Base-by-base conservation (phyloP, 1,139 yeast species). In the Meyerozyma elateridarum region DNA sequence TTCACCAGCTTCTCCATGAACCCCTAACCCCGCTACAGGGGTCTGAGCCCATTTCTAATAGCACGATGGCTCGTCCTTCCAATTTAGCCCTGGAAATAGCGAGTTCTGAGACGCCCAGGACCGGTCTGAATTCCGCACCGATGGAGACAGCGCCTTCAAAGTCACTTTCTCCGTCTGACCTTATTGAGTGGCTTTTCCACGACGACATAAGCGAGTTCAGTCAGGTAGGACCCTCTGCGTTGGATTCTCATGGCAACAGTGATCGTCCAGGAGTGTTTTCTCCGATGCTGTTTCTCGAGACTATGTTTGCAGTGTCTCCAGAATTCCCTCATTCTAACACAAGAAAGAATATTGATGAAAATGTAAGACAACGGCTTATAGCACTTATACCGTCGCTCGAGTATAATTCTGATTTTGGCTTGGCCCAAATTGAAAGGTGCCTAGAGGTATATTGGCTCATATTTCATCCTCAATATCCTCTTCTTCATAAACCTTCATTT, bases 401-500 rank as follows among this genome's bases (percentile, higher is more conserved):
- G n/a, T 27, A 41, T 14, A 54, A 56, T 33, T 51, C 47, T 1
- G 64, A 59, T 31, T 57, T 62, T 36, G 52, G 37, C 4, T 25
- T 46, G 5, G 33, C 42, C 2, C 55, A 52, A 22, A 46, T 57
- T n/a, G 58, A 55, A 31, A 25, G 50, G 17, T 54, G 49, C 31
- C 44, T 58, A 22, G 59, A 56, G 30, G 44, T 53, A 24, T 79
- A 68, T 46, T 80, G 87, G 87, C 49, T 56, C 6, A 60, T 65
- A 22, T 78, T 76, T 52, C 85, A 79, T 46, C 70, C 76, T 5
- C 84, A 79, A 47, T 75, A 70, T 40, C 73, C 84, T 2, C 61
- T 80, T 20, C 47, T 80, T 33, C 87, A 80, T 45, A 63, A 61
- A 34, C 85, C 87, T 0, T 74, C 85, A 0, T 80, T 80, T 50